phyloP scores from a whole-genome alignment of 306 rosid genomes.

The Purshia tridentata region DNA sequence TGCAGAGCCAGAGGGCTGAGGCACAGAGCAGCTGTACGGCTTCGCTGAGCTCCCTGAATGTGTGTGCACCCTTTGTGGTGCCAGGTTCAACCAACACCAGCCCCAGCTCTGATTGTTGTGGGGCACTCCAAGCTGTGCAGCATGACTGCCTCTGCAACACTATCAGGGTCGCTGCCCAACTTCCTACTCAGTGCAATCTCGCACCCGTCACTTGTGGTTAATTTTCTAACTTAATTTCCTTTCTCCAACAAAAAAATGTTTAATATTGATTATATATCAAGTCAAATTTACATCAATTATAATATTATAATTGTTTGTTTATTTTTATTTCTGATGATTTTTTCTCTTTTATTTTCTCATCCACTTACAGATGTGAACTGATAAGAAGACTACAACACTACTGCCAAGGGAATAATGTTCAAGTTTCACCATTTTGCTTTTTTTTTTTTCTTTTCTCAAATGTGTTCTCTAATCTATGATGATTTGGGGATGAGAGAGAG shows the following conservation, averaged over 20 bases:
- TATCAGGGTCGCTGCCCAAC: slow-evolving; percentile 46
- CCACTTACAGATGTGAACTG: slow-evolving; percentile 25
- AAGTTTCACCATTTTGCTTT: slow-evolving; percentile 14
- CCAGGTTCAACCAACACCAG: slow-evolving; percentile 46
- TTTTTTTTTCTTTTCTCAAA: neutral
- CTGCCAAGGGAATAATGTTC: slow-evolving; percentile 18
- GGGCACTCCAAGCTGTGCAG: slow-evolving; percentile 44
- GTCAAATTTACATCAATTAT: neutral
- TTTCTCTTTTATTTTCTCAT: neutral
- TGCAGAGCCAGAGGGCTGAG: slow-evolving; percentile 18
- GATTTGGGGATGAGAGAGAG: neutral
- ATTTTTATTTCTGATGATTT: neutral
- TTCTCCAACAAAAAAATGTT: neutral
- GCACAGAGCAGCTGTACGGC: slow-evolving; percentile 47
- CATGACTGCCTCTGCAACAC: slow-evolving; percentile 66
- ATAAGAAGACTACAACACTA: neutral
- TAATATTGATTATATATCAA: neutral
- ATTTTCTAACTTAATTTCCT: neutral
- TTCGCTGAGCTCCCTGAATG: slow-evolving; percentile 44
- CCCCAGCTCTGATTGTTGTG: slow-evolving; percentile 53
- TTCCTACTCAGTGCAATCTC: slow-evolving; percentile 55
- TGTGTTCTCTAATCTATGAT: slow-evolving; percentile 3
- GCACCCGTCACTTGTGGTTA: slow-evolving; percentile 47
- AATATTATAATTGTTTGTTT: neutral
- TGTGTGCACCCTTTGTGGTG: slow-evolving; percentile 59